These are phyloP conservation scores for Cicer judaicum DNA, from an alignment of 306 rosid species.

Conservation along the genomic window DNA sequence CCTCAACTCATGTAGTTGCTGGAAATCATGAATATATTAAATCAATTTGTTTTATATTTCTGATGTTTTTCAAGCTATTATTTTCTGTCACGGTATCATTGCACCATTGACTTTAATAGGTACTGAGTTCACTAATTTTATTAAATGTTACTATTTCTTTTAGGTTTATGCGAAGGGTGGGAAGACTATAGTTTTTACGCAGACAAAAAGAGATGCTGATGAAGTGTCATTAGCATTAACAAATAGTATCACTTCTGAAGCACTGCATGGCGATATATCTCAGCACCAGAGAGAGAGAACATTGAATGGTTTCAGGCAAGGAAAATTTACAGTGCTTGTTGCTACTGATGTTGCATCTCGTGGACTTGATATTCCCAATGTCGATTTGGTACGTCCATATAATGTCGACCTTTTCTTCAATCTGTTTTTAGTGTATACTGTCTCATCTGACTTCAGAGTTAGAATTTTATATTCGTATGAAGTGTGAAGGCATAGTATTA, in stretches of 20 bases:
- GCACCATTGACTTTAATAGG: slow-evolving; percentile 1
- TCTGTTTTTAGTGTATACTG: slow-evolving; percentile 7
- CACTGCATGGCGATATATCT: slow-evolving; percentile 98
- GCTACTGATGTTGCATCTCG: slow-evolving; percentile 99
- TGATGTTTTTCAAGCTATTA: slow-evolving; percentile 1
- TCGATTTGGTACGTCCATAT: slow-evolving; percentile 74
- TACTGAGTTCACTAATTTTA: slow-evolving; percentile 29
- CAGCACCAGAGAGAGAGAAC: slow-evolving; percentile 99
- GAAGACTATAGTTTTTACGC: slow-evolving; percentile 96
- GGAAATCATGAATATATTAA: background rate
- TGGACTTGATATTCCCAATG: slow-evolving; percentile 98
- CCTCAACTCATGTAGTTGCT: background rate
- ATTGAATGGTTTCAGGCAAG: slow-evolving; percentile 94
- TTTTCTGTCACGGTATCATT: slow-evolving; percentile 21
- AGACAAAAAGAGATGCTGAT: slow-evolving; percentile 96
- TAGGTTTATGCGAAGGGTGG: slow-evolving; percentile 99
- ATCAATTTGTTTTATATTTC: slow-evolving; percentile 6
- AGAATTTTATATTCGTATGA: background rate
- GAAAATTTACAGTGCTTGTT: slow-evolving; percentile 96
- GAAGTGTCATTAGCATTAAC: slow-evolving; percentile 93
- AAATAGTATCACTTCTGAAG: slow-evolving; percentile 85
- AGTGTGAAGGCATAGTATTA: background rate
- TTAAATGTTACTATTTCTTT: slow-evolving; percentile 45
- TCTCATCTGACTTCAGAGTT: slow-evolving; percentile 27
- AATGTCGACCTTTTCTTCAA: background rate